Evolutionary conservation across 2,329 filamentous ascomycete species (phyloP), one percentile per base, ranked within the genome.

Genomic region (Epichloe uncinata): DNA sequence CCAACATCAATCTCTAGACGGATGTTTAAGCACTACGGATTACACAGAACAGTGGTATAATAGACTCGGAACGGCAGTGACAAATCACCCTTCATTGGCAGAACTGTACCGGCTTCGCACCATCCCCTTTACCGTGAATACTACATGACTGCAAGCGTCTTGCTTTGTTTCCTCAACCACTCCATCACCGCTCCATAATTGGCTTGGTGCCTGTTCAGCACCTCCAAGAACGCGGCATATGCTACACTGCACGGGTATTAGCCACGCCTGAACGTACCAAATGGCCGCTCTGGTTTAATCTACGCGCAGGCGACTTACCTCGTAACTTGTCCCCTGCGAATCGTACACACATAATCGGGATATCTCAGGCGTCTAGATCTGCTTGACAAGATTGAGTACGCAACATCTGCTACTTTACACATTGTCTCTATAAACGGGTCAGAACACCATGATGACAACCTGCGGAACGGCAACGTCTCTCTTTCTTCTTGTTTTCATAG

Each of bases 121-220:
- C 13, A 37, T n/a, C 13, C 35, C 35, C 35, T 37, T 30, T 4
- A 16, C 9, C 15, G 22, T 9, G 15, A 4, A 22, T n/a, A 26
- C 26, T 26, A 41, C 38, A 44, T 20, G 33, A 3, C 22, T n/a
- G 35, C n/a, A 22, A 41, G 37, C 30, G 16, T 18, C 64, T 69
- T 36, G 58, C 58, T 66, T 57, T 79, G 70, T 13, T 53, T 61
- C 6, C 74, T 71, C 52, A 95, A 66, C 87, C 87, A 95, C 34
- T 62, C 63, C 51, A 96, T 65, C 13, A 90, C 74, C 33, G 67
- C 66, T 5, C 60, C 60, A 64, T 88, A 87, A 49, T 73, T 76
- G 35, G 83, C 82, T 72, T 95, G 89, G 63, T 84, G 87, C 57
- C 73, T 75, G 45, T 66, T 63, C 58, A 96, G 71, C 30, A 93